Evolutionary conservation across 305 asterid species (phyloP).

Genomic region (Withania somnifera): DNA sequence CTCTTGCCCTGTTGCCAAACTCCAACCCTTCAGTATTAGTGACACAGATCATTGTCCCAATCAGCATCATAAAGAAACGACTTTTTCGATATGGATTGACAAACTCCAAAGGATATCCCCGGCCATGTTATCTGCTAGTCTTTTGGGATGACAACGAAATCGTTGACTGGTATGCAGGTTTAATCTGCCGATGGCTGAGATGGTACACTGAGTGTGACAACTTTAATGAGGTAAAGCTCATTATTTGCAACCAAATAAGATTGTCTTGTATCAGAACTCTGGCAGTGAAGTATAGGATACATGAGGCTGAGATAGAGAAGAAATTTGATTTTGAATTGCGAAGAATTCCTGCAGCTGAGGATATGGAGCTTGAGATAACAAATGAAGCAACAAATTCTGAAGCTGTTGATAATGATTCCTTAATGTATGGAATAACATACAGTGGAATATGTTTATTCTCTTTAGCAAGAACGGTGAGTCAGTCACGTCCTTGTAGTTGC

Average conservation of each 20-base stretch:
- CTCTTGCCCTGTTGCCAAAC: conserved; percentile 50
- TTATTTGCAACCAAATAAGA: conserved; percentile 52
- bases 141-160: conserved; percentile 56
- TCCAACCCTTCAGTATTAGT: conserved; percentile 18
- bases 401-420: conserved; percentile 23
- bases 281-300: conserved; percentile 45
- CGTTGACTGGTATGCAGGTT: conserved; percentile 66
- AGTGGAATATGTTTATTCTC: conserved; percentile 62
- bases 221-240: conserved; percentile 44
- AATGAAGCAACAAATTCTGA: conserved; percentile 16
- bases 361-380: conserved; percentile 50
- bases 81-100: conserved; percentile 67
- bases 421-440: conserved; percentile 42
- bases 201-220: conserved; percentile 67
- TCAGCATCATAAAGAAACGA: conserved; percentile 37
- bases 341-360: conserved; percentile 53
- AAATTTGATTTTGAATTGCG: conserved; percentile 53
- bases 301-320: conserved; percentile 63
- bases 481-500: conserved; percentile 63
- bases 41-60: conserved; percentile 51
- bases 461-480: conserved; percentile 56
- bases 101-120: conserved; percentile 46
- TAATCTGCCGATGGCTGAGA: conserved; percentile 59
- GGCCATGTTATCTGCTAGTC: conserved; percentile 44
- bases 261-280: conserved; percentile 53